Conservation (phyloP, 345 rosid genomes). For the rapeseed (Brassica napus) region DNA sequence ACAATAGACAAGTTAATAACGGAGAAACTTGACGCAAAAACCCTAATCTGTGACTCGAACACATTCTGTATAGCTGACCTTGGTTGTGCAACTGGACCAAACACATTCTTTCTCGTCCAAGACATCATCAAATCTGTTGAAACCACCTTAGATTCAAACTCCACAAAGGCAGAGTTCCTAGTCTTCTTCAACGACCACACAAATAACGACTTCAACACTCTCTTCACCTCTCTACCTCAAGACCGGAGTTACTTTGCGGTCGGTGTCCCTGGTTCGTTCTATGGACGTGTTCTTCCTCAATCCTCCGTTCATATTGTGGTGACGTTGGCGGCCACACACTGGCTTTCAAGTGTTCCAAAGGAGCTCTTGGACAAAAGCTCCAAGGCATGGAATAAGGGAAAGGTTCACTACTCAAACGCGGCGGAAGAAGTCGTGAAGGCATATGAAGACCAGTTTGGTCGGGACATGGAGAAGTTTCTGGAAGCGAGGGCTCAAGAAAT, state of each 20-base stretch:
- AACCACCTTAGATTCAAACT: constrained; percentile 35
- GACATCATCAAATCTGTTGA: constrained; percentile 43
- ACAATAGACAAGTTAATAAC: constrained; percentile 45
- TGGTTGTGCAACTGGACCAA: constrained; percentile 78
- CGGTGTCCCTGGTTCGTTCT: constrained; percentile 53
- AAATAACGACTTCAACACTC: constrained; percentile 58
- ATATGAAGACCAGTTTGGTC: constrained; percentile 42
- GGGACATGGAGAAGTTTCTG: constrained; percentile 46
- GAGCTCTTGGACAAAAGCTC: constrained; percentile 43
- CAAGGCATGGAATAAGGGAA: constrained; percentile 52
- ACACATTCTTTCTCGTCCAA: constrained; percentile 49
- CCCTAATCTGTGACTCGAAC: constrained; percentile 41
- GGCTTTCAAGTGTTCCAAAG: constrained; percentile 49
- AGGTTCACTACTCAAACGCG: constrained; percentile 42
- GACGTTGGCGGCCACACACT: constrained; percentile 44
- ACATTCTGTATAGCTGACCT: constrained; percentile 53
- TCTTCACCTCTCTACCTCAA: constrained; percentile 47
- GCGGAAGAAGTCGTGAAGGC: constrained; percentile 41
- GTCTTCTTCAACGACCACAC: constrained; percentile 54
- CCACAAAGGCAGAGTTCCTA: constrained; percentile 47
- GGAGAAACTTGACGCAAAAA: constrained; percentile 46
- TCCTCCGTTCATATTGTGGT: constrained; percentile 41
- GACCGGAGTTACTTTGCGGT: constrained; percentile 43
- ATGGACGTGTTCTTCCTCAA: constrained; percentile 42
- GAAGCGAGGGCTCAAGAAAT: constrained; percentile 46